Percentiles rank a stretch among this genome's conserved stretches.
Conservation (phyloP, 2,329 filamentous ascomycete species). For the Colletotrichum eremochloae region DNA sequence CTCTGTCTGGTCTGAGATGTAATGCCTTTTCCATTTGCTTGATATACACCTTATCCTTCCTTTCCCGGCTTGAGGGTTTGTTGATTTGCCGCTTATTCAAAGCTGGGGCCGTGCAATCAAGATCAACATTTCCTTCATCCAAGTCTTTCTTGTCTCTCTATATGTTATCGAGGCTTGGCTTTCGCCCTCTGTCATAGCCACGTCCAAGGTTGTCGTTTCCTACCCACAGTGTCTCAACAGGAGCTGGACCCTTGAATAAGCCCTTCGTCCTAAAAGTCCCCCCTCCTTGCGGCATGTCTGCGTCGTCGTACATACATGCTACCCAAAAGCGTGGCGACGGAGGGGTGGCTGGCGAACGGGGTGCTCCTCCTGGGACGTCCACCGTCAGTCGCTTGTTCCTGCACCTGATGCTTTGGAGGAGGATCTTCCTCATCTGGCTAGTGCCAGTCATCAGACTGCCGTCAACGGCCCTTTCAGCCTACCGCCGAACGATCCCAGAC, state of each 20-base stretch:
- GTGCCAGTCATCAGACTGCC: slow-evolving; percentile 38
- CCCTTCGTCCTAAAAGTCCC: slow-evolving; percentile 24
- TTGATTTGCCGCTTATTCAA: slow-evolving; percentile 3
- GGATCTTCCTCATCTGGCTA: slow-evolving; percentile 35
- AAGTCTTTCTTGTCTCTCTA: neutral
- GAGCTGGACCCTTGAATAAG: slow-evolving; percentile 28
- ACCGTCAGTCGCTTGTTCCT: slow-evolving; percentile 20
- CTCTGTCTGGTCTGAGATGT: slow-evolving; percentile 28
- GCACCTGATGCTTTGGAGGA: slow-evolving; percentile 24
- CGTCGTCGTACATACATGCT: slow-evolving; percentile 32
- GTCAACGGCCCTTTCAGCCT: slow-evolving; percentile 38
- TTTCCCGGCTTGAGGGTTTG: slow-evolving; percentile 2
- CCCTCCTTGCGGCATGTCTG: slow-evolving; percentile 35
- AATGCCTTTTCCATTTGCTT: slow-evolving; percentile 25
- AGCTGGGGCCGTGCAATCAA: slow-evolving; percentile 24
- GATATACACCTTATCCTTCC: slow-evolving; percentile 22
- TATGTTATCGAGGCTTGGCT: slow-evolving; percentile 7
- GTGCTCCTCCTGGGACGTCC: slow-evolving; percentile 20
- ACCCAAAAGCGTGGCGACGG: slow-evolving; percentile 42
- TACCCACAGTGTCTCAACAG: neutral
- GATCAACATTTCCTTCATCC: neutral
- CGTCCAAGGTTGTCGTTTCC: neutral
- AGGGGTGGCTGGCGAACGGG: slow-evolving; percentile 33
- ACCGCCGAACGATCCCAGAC: slow-evolving; percentile 19
- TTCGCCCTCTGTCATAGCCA: neutral